Evolutionary conservation across 1,139 yeast genomes (phyloP), one percentile per base, ranked within the genome.

Genomic region (Yamadazyma dendronema): DNA sequence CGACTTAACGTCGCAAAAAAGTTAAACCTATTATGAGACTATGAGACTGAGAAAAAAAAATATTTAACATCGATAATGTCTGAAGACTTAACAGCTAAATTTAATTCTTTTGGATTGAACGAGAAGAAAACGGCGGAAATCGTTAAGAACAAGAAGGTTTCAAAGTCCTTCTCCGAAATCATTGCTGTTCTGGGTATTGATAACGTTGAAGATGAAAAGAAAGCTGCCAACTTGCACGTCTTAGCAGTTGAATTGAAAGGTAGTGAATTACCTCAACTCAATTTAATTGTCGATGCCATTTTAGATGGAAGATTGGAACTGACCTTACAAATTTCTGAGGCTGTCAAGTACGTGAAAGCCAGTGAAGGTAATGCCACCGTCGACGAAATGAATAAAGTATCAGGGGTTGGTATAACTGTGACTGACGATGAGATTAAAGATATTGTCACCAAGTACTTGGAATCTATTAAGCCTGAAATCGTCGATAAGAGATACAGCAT

Each of bases 331-430:
- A 77, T 89, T 28, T 74, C 79, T 36, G 96, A 89, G 49, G 96
- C 86, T n/a, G 76, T 72, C 50, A 79, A 84, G 56, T 89, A 85
- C 53, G 70, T 86, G 37, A 76, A 77, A 48, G 57, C 65, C 4
- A 55, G 67, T 4, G 74, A 74, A 4, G 68, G 69, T 2, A 62
- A 71, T 22, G 61, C 65, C 17, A 57, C 56, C 17, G 67, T 59
- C 5, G 52, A 42, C 17, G 82, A 65, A 17, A 66, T 90, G 59
- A 77, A 86, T 44, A 53, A 57, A 16, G 79, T 73, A 23, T 67
- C 94, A 13, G 97, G 97, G 49, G 95, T 90, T 13, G 97, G 97
- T 31, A 65, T 84, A 33, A 82, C 72, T 30, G 71, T 90, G 31
- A 72, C 83, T 12, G 80, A 74, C 28, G 85, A 74, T 3, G 80